Evolutionary conservation across 2,329 filamentous ascomycete genomes (phyloP).

Genomic region (Emericellopsis cladophorae): DNA sequence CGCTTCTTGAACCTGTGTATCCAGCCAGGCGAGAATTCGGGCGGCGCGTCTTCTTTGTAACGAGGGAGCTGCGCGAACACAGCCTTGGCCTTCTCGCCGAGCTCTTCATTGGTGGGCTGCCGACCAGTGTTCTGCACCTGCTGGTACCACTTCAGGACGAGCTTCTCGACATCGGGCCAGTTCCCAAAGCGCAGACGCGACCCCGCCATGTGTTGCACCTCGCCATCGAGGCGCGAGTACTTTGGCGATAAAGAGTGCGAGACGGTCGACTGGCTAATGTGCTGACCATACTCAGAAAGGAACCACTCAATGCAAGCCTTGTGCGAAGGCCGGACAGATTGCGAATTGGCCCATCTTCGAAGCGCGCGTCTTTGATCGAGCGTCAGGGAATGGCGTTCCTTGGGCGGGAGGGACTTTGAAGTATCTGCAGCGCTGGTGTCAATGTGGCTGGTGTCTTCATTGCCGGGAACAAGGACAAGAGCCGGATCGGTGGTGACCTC

Average conservation of each 20-base stretch:
- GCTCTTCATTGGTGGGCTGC: constrained; percentile 48
- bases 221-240: constrained; percentile 47
- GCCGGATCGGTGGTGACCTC: constrained; percentile 24
- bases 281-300: constrained; percentile 41
- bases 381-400: constrained; percentile 45
- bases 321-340: constrained; percentile 43
- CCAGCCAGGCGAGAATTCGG: constrained; percentile 52
- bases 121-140: constrained; percentile 37
- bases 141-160: constrained; percentile 42
- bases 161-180: constrained; percentile 50
- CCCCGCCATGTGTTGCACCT: constrained; percentile 46
- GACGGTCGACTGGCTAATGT: constrained; percentile 50
- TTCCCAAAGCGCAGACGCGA: constrained; percentile 50
- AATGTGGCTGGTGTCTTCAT: constrained; percentile 11
- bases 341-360: constrained; percentile 45
- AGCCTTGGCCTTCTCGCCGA: constrained; percentile 47
- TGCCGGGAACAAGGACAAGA: constrained; percentile 19
- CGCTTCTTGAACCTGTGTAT: constrained; percentile 54
- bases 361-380: constrained; percentile 50
- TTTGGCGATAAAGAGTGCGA: constrained; percentile 50
- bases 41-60: constrained; percentile 46
- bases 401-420: too few species aligned
- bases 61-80: constrained; percentile 46
- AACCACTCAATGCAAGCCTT: constrained; percentile 54
- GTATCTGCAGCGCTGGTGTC: constrained; percentile 6